Evolutionary conservation across 768 basidiomycete genomes (phyloP).

Genomic region (Pleurotus tuoliensis): DNA sequence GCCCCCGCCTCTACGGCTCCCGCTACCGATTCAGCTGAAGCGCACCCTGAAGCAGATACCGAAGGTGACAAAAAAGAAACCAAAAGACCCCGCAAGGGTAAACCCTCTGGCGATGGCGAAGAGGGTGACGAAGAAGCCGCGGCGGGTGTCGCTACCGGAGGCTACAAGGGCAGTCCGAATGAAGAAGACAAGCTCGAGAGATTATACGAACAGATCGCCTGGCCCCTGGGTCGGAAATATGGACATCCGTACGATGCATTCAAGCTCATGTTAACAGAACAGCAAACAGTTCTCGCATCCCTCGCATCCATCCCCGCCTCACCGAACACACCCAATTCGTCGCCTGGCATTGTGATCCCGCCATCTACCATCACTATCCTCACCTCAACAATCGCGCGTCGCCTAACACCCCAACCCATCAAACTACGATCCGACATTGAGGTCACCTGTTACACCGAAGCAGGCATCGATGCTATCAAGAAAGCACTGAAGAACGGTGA

Average conservation of each 20-base stretch:
- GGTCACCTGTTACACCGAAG: constrained; percentile 91
- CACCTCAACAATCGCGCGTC: constrained; percentile 82
- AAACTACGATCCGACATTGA: constrained; percentile 98
- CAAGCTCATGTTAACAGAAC: constrained; percentile 78
- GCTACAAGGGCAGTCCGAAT: constrained; percentile 31
- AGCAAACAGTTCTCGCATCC: constrained; percentile 41
- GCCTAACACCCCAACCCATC: constrained; percentile 96
- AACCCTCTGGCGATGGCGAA: constrained; percentile 44
- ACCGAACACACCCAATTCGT: constrained; percentile 31
- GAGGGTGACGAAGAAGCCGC: constrained; percentile 38
- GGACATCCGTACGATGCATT: constrained; percentile 98
- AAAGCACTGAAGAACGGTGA: constrained; percentile 88
- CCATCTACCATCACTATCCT: constrained; percentile 59
- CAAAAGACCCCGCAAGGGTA: constrained; percentile 43
- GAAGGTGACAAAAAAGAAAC: constrained; percentile 37
- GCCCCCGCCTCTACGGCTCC: constrained; percentile 20
- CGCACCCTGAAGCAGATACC: background rate
- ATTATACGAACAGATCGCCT: constrained; percentile 87
- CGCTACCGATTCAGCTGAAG: constrained; percentile 19
- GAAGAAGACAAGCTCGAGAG: constrained; percentile 81
- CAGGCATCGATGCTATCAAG: constrained; percentile 96
- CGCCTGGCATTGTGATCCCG: constrained; percentile 50
- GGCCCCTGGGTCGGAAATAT: constrained; percentile 90
- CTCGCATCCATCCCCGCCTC: background rate
- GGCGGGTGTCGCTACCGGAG: constrained; percentile 16